These are phyloP conservation scores for Ogataea thermomethanolica DNA, from an alignment of 805 yeast species.

Conservation along the genomic window DNA sequence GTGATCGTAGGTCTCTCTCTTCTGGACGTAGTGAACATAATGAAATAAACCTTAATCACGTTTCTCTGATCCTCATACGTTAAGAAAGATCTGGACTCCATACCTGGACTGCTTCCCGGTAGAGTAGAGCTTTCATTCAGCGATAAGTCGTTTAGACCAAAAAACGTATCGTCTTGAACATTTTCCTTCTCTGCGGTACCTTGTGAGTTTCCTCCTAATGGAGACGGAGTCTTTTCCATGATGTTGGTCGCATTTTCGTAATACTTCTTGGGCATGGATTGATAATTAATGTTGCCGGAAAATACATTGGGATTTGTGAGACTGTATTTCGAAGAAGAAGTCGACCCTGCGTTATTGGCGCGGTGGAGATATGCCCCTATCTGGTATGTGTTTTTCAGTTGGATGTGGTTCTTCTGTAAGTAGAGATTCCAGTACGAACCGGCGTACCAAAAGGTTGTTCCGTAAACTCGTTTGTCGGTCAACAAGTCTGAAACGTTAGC, in stretches of 20 bases:
- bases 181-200: constrained; percentile 24
- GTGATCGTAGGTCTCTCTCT: constrained; percentile 43
- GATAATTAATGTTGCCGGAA: constrained; percentile 27
- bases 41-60: constrained; percentile 46
- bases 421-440: constrained; percentile 59
- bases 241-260: constrained; percentile 1
- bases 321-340: constrained; percentile 39
- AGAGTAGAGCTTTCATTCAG: constrained; percentile 13
- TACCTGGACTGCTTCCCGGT: neutral
- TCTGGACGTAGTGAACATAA: constrained; percentile 53
- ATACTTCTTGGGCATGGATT: constrained; percentile 22
- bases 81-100: constrained; percentile 30
- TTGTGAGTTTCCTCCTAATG: constrained; percentile 4
- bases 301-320: constrained; percentile 38
- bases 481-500: constrained; percentile 43
- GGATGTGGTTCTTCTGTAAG: constrained; percentile 43
- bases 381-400: constrained; percentile 41
- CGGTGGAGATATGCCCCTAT: constrained; percentile 57
- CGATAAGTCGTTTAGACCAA: constrained; percentile 21
- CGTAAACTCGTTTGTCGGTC: constrained; percentile 46
- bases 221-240: constrained; percentile 3
- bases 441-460: constrained; percentile 55
- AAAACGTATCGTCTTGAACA: constrained; percentile 24
- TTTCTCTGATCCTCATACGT: constrained; percentile 47
- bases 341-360: constrained; percentile 35